Base-by-base conservation (phyloP, 495 filamentous ascomycete species). In the Aspergillus funiculosus region DNA sequence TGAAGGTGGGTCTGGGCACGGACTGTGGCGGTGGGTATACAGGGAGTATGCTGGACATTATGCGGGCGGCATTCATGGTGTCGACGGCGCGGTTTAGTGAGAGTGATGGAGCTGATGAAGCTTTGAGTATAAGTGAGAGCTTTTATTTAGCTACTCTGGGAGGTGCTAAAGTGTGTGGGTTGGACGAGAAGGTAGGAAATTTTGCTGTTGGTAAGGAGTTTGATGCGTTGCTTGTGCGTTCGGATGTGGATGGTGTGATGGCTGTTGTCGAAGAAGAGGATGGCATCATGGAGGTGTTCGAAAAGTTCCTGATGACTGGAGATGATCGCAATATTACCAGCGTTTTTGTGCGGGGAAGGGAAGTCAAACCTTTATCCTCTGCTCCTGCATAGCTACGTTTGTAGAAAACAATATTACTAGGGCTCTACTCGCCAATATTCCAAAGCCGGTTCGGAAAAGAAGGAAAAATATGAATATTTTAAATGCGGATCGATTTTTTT, bases 21-120 rank as follows among this genome's bases (percentile, higher is more conserved):
- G 82, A 86, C 47, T 79, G 75, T 41, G 79, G 79, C 3, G 82
- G 82, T n/a, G 82, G 81, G 15, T 79, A 72, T 56, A 76, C 74
- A 4, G 64, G 62, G n/a, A 75, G 71, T 28, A 81, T 82, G 58
- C 53, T 81, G 10, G 76, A 81, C 28, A 69, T 71, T 0, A 81
- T 81, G 69, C 66, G 75, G 9, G 69, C 76, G 51, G 78, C 77
- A 4, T 79, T 81, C 41, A 66, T 84, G n/a, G 77, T 79, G 13
- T 78, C 76, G 3, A 74, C 75, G 50, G 77, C 79, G 6, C 59
- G 68, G 9, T 69, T 78, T 39, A 72, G 62, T 4, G 51, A 63
- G 45, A 75, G 71, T 0, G 30, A 71, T 5, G 79, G 76, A 3
- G 46, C 48, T 7, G 73, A 79, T 14, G 62, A 65, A 41, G 63